Percentiles rank a stretch among this genome's conserved stretches.
Conservation (phyloP, 495 filamentous ascomycete genomes). For the Xylaria acuta region DNA sequence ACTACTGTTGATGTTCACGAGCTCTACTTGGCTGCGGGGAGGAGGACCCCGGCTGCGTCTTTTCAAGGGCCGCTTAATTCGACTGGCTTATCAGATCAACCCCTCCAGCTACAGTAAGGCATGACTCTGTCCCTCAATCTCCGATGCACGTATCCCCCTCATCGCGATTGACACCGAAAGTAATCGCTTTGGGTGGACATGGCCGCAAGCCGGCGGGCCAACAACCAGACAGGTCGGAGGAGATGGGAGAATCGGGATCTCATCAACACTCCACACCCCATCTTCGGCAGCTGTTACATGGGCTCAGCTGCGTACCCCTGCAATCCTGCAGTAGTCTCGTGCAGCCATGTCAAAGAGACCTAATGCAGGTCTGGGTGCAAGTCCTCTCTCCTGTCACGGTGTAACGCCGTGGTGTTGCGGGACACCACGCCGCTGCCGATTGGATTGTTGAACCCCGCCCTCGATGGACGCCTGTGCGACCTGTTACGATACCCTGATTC, state of each 20-base stretch:
- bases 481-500: constrained; percentile 6
- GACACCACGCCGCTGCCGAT: constrained; percentile 12
- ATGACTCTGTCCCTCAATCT: constrained; percentile 20
- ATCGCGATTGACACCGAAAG: constrained; percentile 18
- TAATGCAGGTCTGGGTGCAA: constrained; percentile 27
- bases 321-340: constrained; percentile 14
- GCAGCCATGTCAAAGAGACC: constrained; percentile 18
- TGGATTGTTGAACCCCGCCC: constrained; percentile 5
- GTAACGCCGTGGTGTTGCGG: constrained; percentile 23
- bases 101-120: constrained; percentile 1
- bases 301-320: constrained; percentile 24
- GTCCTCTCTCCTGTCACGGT: constrained; percentile 17
- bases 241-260: constrained; percentile 25
- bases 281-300: constrained; percentile 24
- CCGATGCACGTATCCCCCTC: constrained; percentile 25
- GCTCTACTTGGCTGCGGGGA: constrained; percentile 15
- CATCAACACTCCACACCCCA: constrained; percentile 20
- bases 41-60: background rate
- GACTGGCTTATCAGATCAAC: constrained; percentile 22
- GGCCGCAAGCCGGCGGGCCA: constrained; percentile 16
- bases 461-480: constrained; percentile 18
- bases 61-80: background rate
- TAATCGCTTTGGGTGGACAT: constrained; percentile 19
- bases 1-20: constrained; percentile 12
- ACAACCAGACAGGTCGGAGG: constrained; percentile 7